Evolutionary conservation across 257 asterid genomes (phyloP).

Genomic region (Catharanthus roseus): DNA sequence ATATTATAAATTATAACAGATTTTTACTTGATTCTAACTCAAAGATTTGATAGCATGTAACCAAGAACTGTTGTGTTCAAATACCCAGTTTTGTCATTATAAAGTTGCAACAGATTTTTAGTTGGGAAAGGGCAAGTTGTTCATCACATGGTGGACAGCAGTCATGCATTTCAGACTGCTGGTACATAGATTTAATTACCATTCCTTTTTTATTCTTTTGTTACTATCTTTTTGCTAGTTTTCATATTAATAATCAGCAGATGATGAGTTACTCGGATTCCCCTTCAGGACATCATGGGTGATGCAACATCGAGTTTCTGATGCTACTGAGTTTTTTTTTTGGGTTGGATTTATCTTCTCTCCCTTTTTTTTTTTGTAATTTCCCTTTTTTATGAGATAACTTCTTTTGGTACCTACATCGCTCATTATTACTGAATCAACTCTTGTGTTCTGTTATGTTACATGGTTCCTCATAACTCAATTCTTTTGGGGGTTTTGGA

Average conservation of each 20-base stretch:
- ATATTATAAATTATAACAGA: no score
- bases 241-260: conserved; percentile 23
- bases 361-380: no score
- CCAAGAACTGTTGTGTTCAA: neutral
- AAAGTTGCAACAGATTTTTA: neutral
- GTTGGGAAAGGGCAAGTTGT: no score
- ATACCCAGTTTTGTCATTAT: neutral
- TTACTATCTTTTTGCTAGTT: neutral
- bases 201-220: neutral
- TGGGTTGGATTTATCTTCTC: neutral
- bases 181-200: neutral
- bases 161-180: neutral
- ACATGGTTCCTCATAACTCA: neutral
- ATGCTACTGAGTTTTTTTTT: conserved; percentile 29
- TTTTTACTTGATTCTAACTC: no score
- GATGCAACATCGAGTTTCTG: conserved; percentile 91
- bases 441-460: neutral
- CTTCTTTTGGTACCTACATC: no score
- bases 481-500: no score
- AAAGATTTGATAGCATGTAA: no score
- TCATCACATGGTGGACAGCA: neutral
- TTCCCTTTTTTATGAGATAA: neutral
- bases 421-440: neutral
- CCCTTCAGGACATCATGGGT: conserved; percentile 86
- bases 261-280: conserved; percentile 97